A percentile compares a stretch with the other conserved stretches of the same genome.
These are phyloP conservation scores for Candida anglica DNA, from an alignment of 805 yeast genomes.

Conservation along the genomic window DNA sequence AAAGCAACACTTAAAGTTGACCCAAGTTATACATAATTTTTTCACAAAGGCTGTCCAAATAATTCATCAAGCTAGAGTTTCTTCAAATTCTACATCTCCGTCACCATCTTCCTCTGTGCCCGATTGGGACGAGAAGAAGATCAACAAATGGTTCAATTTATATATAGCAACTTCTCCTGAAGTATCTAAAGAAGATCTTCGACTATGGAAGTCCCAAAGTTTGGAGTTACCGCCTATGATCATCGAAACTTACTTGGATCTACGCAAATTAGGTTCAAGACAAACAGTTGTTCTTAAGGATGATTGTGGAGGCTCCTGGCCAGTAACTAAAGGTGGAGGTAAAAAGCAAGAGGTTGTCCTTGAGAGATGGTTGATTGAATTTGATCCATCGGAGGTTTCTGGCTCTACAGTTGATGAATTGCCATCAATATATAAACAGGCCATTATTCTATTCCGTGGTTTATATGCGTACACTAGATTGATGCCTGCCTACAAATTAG, in stretches of 20 bases:
- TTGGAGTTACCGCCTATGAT: conserved; percentile 70
- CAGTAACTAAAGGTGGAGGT: conserved; percentile 52
- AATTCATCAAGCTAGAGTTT: conserved; percentile 45
- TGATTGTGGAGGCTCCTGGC: conserved; percentile 48
- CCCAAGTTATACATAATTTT: conserved; percentile 55
- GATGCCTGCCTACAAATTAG: conserved; percentile 68
- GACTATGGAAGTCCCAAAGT: conserved; percentile 48
- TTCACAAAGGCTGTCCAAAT: conserved; percentile 60
- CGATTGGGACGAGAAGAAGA: conserved; percentile 17
- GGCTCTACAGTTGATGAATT: conserved; percentile 46
- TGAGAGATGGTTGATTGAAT: conserved; percentile 90
- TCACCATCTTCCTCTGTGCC: too few species aligned
- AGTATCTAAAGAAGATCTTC: conserved; percentile 50
- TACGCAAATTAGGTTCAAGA: conserved; percentile 50
- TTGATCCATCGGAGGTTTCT: conserved; percentile 48
- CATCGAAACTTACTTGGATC: conserved; percentile 76
- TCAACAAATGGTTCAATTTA: conserved; percentile 63
- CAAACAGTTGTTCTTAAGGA: conserved; percentile 61
- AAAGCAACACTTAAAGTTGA: conserved; percentile 30
- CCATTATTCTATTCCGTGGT: conserved; percentile 70
- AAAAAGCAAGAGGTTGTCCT: conserved; percentile 81
- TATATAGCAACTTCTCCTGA: conserved; percentile 37
- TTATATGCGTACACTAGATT: conserved; percentile 62
- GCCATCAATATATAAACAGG: conserved; percentile 68
- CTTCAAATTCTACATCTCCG: too few species aligned